phyloP scores from a whole-genome alignment of 2,329 filamentous ascomycete species.

The Rosellinia necatrix region DNA sequence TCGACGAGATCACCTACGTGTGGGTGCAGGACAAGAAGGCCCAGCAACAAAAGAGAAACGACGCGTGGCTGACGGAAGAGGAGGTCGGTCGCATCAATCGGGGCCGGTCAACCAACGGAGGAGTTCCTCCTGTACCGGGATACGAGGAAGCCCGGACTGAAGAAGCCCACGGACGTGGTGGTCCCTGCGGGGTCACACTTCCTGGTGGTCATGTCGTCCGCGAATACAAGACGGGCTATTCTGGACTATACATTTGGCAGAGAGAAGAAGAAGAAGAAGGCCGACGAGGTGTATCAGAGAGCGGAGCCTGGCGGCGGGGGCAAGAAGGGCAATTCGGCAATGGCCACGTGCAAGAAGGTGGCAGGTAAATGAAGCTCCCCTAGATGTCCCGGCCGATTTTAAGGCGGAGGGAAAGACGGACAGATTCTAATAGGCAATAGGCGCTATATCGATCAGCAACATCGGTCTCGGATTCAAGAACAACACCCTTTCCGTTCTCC shows the following conservation, averaged over 20 bases:
- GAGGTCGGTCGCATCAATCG: not conserved
- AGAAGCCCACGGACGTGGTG: not conserved
- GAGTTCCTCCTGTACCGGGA: not conserved
- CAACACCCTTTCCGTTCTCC: not conserved
- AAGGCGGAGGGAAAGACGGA: not conserved
- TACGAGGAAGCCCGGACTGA: not conserved
- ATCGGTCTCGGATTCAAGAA: not conserved
- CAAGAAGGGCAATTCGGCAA: not conserved
- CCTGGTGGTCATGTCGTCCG: not conserved
- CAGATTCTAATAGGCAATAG: too few species aligned
- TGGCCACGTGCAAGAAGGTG: not conserved
- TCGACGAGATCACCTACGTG: not conserved
- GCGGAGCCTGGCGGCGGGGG: not conserved
- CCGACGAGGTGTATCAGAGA: not conserved
- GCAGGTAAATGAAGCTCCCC: not conserved
- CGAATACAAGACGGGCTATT: not conserved
- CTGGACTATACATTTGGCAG: not conserved
- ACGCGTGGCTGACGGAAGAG: not conserved
- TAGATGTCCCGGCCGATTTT: not conserved
- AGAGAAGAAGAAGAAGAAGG: not conserved
- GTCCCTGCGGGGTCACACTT: not conserved
- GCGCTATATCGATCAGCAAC: not conserved
- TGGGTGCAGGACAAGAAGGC: not conserved
- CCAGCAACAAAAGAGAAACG: not conserved
- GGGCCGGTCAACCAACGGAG: not conserved